These are phyloP conservation scores for Amphibolis antarctica DNA, from an alignment of 106 monocot genomes.

Conservation along the genomic window DNA sequence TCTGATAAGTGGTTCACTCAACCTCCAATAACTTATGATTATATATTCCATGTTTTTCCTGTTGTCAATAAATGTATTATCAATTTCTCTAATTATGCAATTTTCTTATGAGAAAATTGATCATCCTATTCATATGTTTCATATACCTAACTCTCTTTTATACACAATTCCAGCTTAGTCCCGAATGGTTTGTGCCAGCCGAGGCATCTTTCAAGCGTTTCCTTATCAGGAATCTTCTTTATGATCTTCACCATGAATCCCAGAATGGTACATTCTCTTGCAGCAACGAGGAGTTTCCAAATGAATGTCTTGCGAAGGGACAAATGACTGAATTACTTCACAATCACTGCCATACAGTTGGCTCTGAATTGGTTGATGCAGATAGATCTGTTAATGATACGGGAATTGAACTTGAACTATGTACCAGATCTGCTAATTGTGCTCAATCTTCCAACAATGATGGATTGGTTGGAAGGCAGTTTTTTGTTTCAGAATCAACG, in stretches of 20 bases:
- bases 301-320: background rate
- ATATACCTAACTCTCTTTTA: background rate
- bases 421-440: background rate
- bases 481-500: constrained; percentile 1
- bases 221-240: constrained; percentile 48
- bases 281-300: background rate
- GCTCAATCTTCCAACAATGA: background rate
- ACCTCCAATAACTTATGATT: no score
- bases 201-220: constrained; percentile 72
- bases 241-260: constrained; percentile 19
- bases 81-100: background rate
- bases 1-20: no score
- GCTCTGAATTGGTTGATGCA: background rate
- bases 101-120: background rate
- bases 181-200: constrained; percentile 67
- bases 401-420: constrained; percentile 4
- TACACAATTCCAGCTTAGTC: constrained; percentile 39
- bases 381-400: background rate
- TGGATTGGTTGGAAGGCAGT: background rate
- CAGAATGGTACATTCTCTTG: constrained; percentile 5
- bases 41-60: no score
- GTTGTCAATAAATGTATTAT: background rate
- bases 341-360: background rate
- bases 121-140: background rate
- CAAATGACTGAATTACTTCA: background rate